Evolutionary conservation across 805 yeast species (phyloP).

Genomic region (Cyberlindnera subsufficiens): DNA sequence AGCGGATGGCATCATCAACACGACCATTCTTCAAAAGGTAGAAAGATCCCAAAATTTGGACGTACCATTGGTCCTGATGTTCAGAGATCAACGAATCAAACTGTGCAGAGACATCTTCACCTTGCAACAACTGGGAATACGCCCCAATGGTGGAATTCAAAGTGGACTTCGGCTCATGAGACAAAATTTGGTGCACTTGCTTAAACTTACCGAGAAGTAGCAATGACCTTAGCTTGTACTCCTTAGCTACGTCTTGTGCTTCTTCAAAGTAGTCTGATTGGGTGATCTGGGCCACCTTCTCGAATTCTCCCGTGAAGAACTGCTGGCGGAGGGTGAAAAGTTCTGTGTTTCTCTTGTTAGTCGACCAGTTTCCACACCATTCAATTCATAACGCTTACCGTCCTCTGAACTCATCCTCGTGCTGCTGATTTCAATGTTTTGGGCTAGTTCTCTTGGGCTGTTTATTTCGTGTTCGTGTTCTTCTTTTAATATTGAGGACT

Average conservation of each 20-base stretch:
- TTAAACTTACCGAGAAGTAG: constrained; percentile 24
- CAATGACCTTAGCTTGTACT: constrained; percentile 30
- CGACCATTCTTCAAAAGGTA: constrained; percentile 35
- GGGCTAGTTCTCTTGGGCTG: too few species aligned
- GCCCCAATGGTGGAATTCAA: constrained; percentile 21
- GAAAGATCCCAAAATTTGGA: constrained; percentile 34
- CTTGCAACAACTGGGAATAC: constrained; percentile 23
- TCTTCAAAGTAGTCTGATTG: constrained; percentile 34
- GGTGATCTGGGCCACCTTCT: constrained; percentile 33
- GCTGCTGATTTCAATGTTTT: too few species aligned
- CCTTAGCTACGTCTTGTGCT: constrained; percentile 22
- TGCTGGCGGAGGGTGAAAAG: constrained; percentile 50
- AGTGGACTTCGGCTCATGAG: not conserved
- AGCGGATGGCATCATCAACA: constrained; percentile 36
- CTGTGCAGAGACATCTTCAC: constrained; percentile 10
- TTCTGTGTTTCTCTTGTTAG: constrained; percentile 25
- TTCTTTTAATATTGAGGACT: too few species aligned
- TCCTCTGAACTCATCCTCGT: too few species aligned
- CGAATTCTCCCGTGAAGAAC: constrained; percentile 55
- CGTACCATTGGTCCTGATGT: constrained; percentile 24
- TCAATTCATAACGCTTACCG: too few species aligned
- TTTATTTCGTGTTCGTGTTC: too few species aligned
- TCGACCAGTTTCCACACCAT: not conserved
- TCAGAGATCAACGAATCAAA: constrained; percentile 18
- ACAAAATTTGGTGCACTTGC: constrained; percentile 5